Evolutionary conservation across 495 filamentous ascomycete species (phyloP).

Genomic region (Xylaria acuta): DNA sequence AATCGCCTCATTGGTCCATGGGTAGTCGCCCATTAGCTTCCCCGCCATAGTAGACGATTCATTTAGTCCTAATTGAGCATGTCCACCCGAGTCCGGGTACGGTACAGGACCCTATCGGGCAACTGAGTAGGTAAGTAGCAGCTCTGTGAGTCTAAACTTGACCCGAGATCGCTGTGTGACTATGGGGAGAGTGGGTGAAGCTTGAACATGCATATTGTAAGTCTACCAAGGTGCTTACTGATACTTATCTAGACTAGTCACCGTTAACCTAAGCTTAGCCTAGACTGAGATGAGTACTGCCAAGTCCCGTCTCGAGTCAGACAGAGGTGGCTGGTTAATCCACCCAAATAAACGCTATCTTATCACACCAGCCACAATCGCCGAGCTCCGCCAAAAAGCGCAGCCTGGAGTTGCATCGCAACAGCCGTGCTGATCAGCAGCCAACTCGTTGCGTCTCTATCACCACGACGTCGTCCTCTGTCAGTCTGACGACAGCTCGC

Average conservation of each 20-base stretch:
- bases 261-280: too few relatives aligned
- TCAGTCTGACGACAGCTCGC: constrained; percentile 22
- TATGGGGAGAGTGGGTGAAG: background rate
- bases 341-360: background rate
- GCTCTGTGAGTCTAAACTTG: constrained; percentile 3
- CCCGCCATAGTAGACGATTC: constrained; percentile 12
- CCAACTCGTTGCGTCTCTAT: background rate
- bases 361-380: constrained; percentile 23
- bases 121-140: background rate
- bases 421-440: background rate
- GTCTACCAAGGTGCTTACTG: too few relatives aligned
- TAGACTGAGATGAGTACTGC: too few relatives aligned
- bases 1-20: constrained; percentile 15
- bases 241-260: background rate
- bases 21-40: background rate
- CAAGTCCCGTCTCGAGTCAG: too few relatives aligned
- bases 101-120: background rate
- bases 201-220: background rate
- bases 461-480: constrained; percentile 11
- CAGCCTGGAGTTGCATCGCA: background rate
- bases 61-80: constrained; percentile 22
- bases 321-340: background rate
- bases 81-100: constrained; percentile 16
- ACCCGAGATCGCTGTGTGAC: constrained; percentile 24
- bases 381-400: constrained; percentile 16